Evolutionary conservation across 192 early-diverging fungal genomes (phyloP).

Genomic region (Chytriomyces hyalinus): DNA sequence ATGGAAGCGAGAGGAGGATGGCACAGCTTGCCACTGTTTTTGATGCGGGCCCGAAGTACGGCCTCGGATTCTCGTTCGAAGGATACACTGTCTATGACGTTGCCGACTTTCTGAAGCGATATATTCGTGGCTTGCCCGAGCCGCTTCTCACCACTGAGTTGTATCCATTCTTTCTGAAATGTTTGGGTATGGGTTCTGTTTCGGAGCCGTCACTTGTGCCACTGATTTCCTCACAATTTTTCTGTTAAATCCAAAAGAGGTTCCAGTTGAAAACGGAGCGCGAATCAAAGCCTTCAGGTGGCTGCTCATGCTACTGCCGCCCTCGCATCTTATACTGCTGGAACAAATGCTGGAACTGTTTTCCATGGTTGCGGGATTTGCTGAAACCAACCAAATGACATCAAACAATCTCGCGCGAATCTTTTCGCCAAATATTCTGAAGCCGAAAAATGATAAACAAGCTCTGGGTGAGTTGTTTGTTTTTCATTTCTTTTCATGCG

Average conservation of each 20-base stretch:
- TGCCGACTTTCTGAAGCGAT: conserved; percentile 56
- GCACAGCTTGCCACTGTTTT: conserved; percentile 43
- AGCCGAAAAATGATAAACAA: conserved; percentile 47
- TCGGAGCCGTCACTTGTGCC: background rate
- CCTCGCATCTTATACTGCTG: conserved; percentile 49
- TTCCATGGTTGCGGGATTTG: conserved; percentile 29
- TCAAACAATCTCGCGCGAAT: conserved; percentile 51
- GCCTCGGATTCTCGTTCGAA: conserved; percentile 48
- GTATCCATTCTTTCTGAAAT: conserved; percentile 52
- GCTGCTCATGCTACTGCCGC: conserved; percentile 56
- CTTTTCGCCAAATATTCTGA: conserved; percentile 54
- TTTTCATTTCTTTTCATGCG: background rate
- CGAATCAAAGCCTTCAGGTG: conserved; percentile 50
- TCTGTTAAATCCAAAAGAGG: conserved; percentile 39
- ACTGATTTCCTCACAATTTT: background rate
- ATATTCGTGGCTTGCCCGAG: conserved; percentile 53
- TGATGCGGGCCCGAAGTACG: conserved; percentile 51
- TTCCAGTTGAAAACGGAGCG: conserved; percentile 47
- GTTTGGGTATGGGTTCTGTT: conserved; percentile 36
- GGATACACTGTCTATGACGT: conserved; percentile 58
- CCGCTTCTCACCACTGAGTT: conserved; percentile 54
- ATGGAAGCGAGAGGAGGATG: conserved; percentile 54
- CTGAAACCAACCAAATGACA: conserved; percentile 55
- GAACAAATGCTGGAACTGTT: conserved; percentile 54
- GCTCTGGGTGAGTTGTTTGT: conserved; percentile 22